Base-by-base conservation (phyloP, 345 rosid genomes). In the Melaleuca alternifolia region DNA sequence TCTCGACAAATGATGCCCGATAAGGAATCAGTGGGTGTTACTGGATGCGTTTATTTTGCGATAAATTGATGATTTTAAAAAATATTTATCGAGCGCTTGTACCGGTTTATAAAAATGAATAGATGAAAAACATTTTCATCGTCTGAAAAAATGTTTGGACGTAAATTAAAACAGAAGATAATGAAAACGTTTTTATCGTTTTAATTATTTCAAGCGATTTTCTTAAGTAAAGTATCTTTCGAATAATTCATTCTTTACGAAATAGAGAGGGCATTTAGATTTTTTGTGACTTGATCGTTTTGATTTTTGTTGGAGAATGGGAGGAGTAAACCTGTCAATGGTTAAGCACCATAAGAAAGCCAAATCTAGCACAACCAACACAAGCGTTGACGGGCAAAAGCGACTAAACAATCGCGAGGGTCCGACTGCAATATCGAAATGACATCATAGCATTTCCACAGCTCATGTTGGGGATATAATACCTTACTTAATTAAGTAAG, bases 71-170 rank as follows among this genome's bases (percentile, higher is more conserved):
- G 14, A 52, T 52, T 52, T 51, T 15, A 14, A 52, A 52, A 52
- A 52, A 14, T 52, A 14, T 6, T 52, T 1, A 15, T 1, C 20
- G 5, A 16, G 6, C 7, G 7, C 7, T 5, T 52, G 7, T n/a
- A n/a, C n/a, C n/a, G n/a, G 0, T 18, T 51, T 11, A 26, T 10
- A 57, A 11, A 11, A 57, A 59, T 0, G 15, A 26, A 1, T 0
- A 41, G 0, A 56, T 23, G 28, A 53, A 53, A 59, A 12, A n/a
- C 3, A 13, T 6, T n/a, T 59, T 12, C 18, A 59, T 59, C 5
- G 0, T 28, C 0, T 0, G 0, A 3, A 2, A 59, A 13, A 1
- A 12, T n/a, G 0, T n/a, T 6, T n/a, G 3, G 2, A n/a, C 1
- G n/a, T 59, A 2, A 59, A 6, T 6, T n/a, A 41, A 41, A 41